Conservation (phyloP, 257 asterid species). For the Leptodermis oblonga region DNA sequence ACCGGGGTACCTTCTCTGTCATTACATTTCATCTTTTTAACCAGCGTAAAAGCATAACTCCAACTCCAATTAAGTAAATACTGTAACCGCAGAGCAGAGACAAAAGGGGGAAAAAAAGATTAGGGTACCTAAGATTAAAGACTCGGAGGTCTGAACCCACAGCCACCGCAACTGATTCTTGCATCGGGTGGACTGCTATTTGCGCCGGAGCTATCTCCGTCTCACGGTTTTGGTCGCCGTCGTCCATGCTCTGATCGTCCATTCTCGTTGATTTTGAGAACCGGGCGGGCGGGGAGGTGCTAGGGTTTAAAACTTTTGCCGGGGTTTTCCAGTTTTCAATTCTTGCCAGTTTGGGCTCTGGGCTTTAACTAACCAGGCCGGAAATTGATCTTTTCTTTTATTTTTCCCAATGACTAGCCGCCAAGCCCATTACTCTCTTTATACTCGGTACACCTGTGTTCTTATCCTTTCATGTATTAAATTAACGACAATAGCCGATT, state of each 20-base stretch:
- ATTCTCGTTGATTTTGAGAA: constrained; percentile 18
- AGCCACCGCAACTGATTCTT: constrained; percentile 52
- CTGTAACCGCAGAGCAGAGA: neutral
- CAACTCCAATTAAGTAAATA: neutral
- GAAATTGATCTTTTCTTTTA: neutral
- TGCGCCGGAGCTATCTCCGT: constrained; percentile 79
- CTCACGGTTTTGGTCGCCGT: constrained; percentile 54
- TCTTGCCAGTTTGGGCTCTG: neutral
- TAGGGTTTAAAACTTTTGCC: constrained; percentile 12
- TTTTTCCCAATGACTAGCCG: no score
- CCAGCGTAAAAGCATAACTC: neutral
- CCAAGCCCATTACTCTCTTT: neutral
- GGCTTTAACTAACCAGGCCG: neutral
- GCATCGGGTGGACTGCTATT: constrained; percentile 67
- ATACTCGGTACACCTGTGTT: no score
- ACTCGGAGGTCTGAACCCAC: constrained; percentile 76
- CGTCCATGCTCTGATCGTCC: constrained; percentile 63
- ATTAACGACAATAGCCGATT: no score
- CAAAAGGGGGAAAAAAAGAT: neutral
- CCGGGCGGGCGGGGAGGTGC: constrained; percentile 4
- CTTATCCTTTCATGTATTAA: no score
- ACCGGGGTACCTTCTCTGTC: constrained; percentile 50
- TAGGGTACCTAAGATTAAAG: constrained; percentile 57
- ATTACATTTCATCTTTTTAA: neutral
- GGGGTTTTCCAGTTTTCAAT: neutral